These are phyloP conservation scores for Chimonanthus salicifolius DNA, from an alignment of 164 flowering plant genomes.

Conservation along the genomic window DNA sequence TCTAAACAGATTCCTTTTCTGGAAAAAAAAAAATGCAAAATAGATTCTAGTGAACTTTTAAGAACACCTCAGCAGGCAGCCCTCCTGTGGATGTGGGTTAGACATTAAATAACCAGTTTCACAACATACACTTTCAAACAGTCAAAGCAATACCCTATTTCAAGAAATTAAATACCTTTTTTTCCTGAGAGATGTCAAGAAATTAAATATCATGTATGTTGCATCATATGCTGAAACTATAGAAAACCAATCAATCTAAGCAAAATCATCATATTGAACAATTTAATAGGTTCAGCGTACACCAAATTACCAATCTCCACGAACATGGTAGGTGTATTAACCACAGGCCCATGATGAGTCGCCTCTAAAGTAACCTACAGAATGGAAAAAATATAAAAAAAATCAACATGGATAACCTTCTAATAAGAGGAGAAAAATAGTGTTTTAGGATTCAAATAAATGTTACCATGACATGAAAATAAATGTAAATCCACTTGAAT, in stretches of 20 bases:
- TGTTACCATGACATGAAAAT: neutral
- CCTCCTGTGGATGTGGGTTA: too few relatives aligned
- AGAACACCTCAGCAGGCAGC: too few relatives aligned
- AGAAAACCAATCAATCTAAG: neutral
- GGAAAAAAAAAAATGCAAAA: too few relatives aligned
- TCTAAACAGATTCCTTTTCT: too few relatives aligned
- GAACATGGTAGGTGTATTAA: slow-evolving; percentile 75
- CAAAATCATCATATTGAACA: neutral
- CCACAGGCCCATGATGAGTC: slow-evolving; percentile 92
- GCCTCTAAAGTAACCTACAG: slow-evolving; percentile 85
- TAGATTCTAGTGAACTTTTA: too few relatives aligned
- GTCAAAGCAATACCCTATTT: too few relatives aligned
- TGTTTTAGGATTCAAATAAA: neutral
- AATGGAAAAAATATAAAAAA: neutral
- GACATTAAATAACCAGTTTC: too few relatives aligned
- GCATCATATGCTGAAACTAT: neutral
- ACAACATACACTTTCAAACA: too few relatives aligned
- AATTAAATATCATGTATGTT: too few relatives aligned
- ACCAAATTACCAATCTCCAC: slow-evolving; percentile 73
- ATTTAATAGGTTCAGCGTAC: slow-evolving; percentile 2
- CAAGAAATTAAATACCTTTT: too few relatives aligned
- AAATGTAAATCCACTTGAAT: neutral
- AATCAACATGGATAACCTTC: neutral
- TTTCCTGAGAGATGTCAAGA: too few relatives aligned
- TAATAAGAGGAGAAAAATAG: neutral